Evolutionary conservation across 2,329 filamentous ascomycete species (phyloP), one percentile per base, ranked within the genome.

Genomic region (Huntiella abstrusa): DNA sequence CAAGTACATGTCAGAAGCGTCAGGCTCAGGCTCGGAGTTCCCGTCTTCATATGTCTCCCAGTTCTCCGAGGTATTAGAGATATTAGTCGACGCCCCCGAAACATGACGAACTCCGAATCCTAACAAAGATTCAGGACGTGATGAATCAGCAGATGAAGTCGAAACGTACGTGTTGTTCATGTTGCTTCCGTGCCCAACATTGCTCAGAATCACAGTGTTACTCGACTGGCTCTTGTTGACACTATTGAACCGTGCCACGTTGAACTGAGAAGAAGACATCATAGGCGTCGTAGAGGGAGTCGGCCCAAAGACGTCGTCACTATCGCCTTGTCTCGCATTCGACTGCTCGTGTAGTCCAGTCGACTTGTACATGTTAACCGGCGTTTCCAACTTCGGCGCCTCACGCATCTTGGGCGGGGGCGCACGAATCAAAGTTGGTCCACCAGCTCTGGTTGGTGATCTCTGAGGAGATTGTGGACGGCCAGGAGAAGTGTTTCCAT

Each of bases 371-470:
- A 63, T 63, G 52, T 68, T 69, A 11, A 52, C 53, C 0, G 69
- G 68, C 0, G 69, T 67, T 49, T 70, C 67, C 13, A 75, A 61
- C 43, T 72, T 68, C 6, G 67, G 61, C 5, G 66, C 63, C 37
- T 92, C 85, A 53, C 88, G 78, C 86, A 96, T 95, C 60, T 86
- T 91, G 42, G 88, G 88, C 10, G 87, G 87, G 33, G 85, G 84
- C 1, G 79, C 79, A 51, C 77, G 69, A 56, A 69, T 60, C 5
- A 51, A 59, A 0, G 73, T 73, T 44, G 73, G 71, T 19, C 69
- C 72, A 17, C 66, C 63, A 33, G 60, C 64, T 51, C 63, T 64
- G 38, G 57, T 40, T 61, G 51, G 62, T 63, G 45, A 62, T 62
- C 45, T 40, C 32, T 17, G 16, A 42, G 39, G 40, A 7, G 40